phyloP scores from a whole-genome alignment of 371 early-diverging fungal genomes.

The Vairimorpha apis region DNA sequence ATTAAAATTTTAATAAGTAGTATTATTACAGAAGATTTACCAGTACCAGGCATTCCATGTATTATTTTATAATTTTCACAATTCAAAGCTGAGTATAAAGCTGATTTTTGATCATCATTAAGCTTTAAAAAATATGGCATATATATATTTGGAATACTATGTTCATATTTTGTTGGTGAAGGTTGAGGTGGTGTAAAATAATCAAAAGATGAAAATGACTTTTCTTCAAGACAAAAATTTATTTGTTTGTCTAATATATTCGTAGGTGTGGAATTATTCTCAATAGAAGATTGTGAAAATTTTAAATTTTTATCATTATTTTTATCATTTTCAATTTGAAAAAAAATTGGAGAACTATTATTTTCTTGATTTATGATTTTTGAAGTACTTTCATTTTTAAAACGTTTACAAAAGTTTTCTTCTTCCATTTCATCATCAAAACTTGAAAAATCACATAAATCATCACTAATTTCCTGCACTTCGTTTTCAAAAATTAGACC shows the following conservation, averaged over 20 bases:
- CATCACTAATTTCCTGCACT: background rate
- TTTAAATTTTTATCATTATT: too few species aligned
- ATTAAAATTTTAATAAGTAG: conserved; percentile 71
- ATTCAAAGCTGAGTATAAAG: conserved; percentile 57
- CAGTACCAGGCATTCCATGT: conserved; percentile 97
- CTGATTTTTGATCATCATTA: conserved; percentile 61
- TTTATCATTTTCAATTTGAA: background rate
- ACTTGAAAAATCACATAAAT: background rate
- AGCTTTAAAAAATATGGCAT: conserved; percentile 50
- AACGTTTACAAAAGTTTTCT: too few species aligned
- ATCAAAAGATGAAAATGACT: conserved; percentile 4
- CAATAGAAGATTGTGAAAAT: too few species aligned
- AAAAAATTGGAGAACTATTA: too few species aligned
- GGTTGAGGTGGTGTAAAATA: conserved; percentile 1
- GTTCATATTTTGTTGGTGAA: background rate
- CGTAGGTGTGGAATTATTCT: background rate
- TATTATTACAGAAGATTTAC: conserved; percentile 85
- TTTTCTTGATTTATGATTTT: too few species aligned
- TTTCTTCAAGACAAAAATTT: background rate
- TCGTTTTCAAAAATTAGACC: background rate
- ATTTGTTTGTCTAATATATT: conserved; percentile 7
- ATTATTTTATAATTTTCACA: conserved; percentile 80
- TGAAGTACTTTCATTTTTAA: too few species aligned
- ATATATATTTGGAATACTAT: conserved; percentile 51
- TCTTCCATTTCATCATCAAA: too few species aligned